phyloP scores from a whole-genome alignment of 2,329 filamentous ascomycete species.

The Escovopsis sp. region DNA sequence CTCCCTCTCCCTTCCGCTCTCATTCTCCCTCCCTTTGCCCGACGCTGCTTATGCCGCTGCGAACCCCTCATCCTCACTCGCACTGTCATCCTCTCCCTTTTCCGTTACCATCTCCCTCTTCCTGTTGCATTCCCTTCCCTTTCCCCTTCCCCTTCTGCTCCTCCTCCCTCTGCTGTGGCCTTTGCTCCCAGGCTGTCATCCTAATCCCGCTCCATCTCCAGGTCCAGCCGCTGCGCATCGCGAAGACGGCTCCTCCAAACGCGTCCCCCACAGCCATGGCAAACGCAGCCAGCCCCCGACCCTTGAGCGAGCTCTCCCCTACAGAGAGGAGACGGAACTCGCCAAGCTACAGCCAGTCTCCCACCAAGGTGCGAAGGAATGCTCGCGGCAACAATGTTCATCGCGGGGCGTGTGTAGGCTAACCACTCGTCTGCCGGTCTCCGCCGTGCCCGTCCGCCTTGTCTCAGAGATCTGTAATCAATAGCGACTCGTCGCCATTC shows the following conservation, averaged over 20 bases:
- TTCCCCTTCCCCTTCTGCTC: too few species aligned
- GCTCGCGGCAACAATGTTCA: slow-evolving; percentile 1
- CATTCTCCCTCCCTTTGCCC: too few species aligned
- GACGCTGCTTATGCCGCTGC: too few species aligned
- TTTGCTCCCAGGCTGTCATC: slow-evolving; percentile 6
- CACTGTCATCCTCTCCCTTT: too few species aligned
- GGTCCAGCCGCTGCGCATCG: slow-evolving; percentile 68
- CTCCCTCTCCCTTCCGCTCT: too few species aligned
- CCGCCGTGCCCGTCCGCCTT: too few species aligned
- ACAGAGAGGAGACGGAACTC: slow-evolving; percentile 82
- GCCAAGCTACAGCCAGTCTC: slow-evolving; percentile 65
- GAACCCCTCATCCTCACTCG: too few species aligned
- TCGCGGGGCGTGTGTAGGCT: slow-evolving; percentile 3
- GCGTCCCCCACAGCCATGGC: slow-evolving; percentile 41
- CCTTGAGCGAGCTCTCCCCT: slow-evolving; percentile 78
- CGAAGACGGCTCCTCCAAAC: slow-evolving; percentile 43
- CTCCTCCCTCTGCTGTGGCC: neutral
- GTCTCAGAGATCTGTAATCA: slow-evolving; percentile 48
- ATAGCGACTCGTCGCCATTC: slow-evolving; percentile 66
- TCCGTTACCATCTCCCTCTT: too few species aligned
- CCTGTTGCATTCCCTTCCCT: too few species aligned
- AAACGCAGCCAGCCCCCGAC: slow-evolving; percentile 43
- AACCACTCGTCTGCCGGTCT: neutral
- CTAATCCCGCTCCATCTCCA: slow-evolving; percentile 17
- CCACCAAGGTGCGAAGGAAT: slow-evolving; percentile 22